phyloP scores from a whole-genome alignment of 805 yeast genomes.

The Yueomyces sp. region DNA sequence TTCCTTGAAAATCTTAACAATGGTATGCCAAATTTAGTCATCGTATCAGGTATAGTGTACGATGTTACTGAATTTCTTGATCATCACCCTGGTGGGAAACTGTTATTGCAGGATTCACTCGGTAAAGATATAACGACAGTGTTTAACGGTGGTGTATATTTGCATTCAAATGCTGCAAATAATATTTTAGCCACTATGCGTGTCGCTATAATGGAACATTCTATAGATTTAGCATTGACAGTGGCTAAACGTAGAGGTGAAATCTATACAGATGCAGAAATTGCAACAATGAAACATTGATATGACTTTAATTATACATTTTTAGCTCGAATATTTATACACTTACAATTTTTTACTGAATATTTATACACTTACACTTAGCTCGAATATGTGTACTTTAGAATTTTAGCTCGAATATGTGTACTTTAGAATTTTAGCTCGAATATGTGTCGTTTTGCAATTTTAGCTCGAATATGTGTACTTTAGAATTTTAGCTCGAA shows the following conservation, averaged over 20 bases:
- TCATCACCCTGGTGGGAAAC: slow-evolving; percentile 80
- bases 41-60: slow-evolving; percentile 70
- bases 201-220: slow-evolving; percentile 64
- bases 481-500: too few relatives aligned
- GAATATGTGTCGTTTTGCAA: too few relatives aligned
- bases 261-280: slow-evolving; percentile 8
- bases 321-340: too few relatives aligned
- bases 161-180: slow-evolving; percentile 79
- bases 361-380: too few relatives aligned
- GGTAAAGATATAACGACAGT: slow-evolving; percentile 80
- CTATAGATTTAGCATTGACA: slow-evolving; percentile 41
- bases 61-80: slow-evolving; percentile 54
- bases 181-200: slow-evolving; percentile 72
- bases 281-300: too few relatives aligned
- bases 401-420: too few relatives aligned
- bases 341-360: too few relatives aligned
- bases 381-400: too few relatives aligned
- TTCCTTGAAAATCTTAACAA: slow-evolving; percentile 38
- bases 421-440: too few relatives aligned
- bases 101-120: slow-evolving; percentile 51
- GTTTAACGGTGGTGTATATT: slow-evolving; percentile 76
- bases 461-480: too few relatives aligned
- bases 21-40: slow-evolving; percentile 41
- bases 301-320: too few relatives aligned
- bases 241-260: slow-evolving; percentile 27